Evolutionary conservation across 129 eudicot genomes (phyloP), one percentile per base, ranked within the genome.

Genomic region (Smallanthus sonchifolius): DNA sequence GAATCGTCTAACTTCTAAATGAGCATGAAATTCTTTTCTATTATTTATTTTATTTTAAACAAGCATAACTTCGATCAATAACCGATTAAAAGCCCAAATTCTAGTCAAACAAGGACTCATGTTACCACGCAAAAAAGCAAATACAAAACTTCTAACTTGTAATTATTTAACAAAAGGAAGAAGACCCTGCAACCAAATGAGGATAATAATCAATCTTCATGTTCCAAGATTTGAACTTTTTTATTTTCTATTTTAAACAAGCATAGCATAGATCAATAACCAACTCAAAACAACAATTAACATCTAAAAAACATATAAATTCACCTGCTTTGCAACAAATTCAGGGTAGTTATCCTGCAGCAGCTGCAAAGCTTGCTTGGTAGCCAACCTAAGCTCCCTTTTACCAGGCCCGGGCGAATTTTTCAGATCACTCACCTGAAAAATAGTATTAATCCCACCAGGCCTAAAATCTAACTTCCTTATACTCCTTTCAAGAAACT

Each of bases 341-440:
- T 89, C 96, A 6, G 96, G 96, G 64, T 89, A 89, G 39, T 89
- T 89, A 28, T 89, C 96, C 80, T 89, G 96, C 32, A 89, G 82
- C 75, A 89, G 80, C 28, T 79, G 83, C 47, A 89, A 73, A 32
- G 92, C 90, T 57, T 87, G 88, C 69, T 89, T 83, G 7, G 86
- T 81, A 14, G 87, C 92, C 28, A 79, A 78, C 10, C 92, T 72
- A 17, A 81, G 85, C 60, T 87, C 96, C 67, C 86, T 85, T 75
- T 85, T 89, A 16, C 83, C 70, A 10, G 87, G 84, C 13, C 87
- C 89, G 13, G 96, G 88, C 47, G 88, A 82, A 62, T 89, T 86
- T 78, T 84, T 89, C 62, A 89, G 81, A 70, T 89, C 96, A 75
- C 82, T 86, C 0, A 91, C 67, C 70, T 91, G 97, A 74, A 91